Base-by-base conservation (phyloP, 345 rosid species). In the Citrus reticulata region DNA sequence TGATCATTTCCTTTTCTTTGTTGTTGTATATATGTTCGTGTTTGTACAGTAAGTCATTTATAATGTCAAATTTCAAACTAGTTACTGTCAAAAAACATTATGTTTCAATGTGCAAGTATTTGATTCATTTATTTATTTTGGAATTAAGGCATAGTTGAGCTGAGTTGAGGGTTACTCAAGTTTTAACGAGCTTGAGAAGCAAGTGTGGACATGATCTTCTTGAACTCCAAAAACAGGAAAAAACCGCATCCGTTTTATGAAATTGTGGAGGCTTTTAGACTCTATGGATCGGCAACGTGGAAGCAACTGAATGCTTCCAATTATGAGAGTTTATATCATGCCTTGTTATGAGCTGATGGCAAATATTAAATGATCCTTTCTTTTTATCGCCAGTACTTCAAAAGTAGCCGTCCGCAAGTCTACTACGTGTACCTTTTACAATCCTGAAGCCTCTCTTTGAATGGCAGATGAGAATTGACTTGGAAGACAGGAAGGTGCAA, bases 381-480 rank as follows among this genome's bases (percentile, higher is more conserved):
- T 46, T 46, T 46, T 46, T 3, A 13, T 46, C 51, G 10, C 17
- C 17, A 13, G 17, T 13, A 46, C 51, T 13, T 46, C 51, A 46
- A 24, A 17, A 62, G 29, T 62, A 40, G 75, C 49, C 46, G 69
- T 1, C 27, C n/a, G 39, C 34, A n/a, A 24, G 22, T 69, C 62
- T 60, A 79, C 42, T 81, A 70, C 69, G 24, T 24, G 34, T 69
- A 4, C 39, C 25, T 1, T 75, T 42, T 29, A 22, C 76, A 37
- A 5, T 55, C 37, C 72, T 29, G 57, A 25, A 30, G 14, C 54
- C 68, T 72, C 32, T 9, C 42, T 73, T 82, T 85, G 87, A 85
- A 80, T 85, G 87, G 87, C 77, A 82, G 87, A 62, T 77, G 68
- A 59, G 58, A 46, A 55, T 37, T 72, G 79, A 79, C 77, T 66